Evolutionary conservation across 768 basidiomycete genomes (phyloP).

Genomic region (Paxillus involutus): DNA sequence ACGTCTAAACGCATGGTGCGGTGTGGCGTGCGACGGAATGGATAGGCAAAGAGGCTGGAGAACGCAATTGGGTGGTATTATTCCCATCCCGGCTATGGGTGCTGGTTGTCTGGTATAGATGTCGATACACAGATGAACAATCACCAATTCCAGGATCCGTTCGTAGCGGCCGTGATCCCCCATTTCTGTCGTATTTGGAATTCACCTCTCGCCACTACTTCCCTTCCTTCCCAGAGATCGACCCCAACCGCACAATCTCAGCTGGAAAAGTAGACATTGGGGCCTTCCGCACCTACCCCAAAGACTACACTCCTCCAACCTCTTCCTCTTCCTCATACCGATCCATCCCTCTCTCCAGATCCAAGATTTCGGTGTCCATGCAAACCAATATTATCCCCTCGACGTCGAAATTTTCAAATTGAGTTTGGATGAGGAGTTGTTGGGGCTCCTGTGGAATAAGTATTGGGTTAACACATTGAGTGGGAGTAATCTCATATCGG

Average conservation of each 20-base stretch:
- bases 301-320: too few species aligned
- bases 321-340: too few species aligned
- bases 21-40: background rate
- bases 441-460: too few species aligned
- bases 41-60: conserved; percentile 79
- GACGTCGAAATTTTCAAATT: too few species aligned
- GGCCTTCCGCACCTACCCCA: too few species aligned
- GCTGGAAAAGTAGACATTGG: too few species aligned
- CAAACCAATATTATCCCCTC: too few species aligned
- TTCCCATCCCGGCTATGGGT: conserved; percentile 98
- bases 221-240: conserved; percentile 56
- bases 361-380: too few species aligned
- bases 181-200: background rate
- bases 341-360: too few species aligned
- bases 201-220: background rate
- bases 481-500: too few species aligned
- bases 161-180: conserved; percentile 74
- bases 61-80: conserved; percentile 97
- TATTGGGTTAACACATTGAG: too few species aligned
- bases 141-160: conserved; percentile 94
- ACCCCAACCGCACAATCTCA: conserved; percentile 98
- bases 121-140: conserved; percentile 96
- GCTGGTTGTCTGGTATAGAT: conserved; percentile 99
- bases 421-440: too few species aligned
- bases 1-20: background rate